These are phyloP conservation scores for Termitomyces sp. DNA, from an alignment of 768 basidiomycete species.

Conservation along the genomic window DNA sequence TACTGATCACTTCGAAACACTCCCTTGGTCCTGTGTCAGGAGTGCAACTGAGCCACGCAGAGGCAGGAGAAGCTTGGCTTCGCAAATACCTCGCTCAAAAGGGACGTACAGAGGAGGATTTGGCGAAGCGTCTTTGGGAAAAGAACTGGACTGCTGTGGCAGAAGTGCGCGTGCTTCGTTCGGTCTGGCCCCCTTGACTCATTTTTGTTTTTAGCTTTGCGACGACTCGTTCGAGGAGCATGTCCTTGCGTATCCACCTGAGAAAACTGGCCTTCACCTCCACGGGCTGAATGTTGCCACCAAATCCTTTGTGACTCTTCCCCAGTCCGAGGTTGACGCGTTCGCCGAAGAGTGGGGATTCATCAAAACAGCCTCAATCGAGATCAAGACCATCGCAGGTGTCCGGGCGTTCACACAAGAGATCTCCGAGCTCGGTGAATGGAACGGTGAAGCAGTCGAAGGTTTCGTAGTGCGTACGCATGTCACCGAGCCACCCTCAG, in stretches of 20 bases:
- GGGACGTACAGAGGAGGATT: constrained; percentile 66
- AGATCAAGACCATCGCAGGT: constrained; percentile 56
- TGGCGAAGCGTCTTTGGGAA: constrained; percentile 75
- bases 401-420: constrained; percentile 73
- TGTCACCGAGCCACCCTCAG: constrained; percentile 43
- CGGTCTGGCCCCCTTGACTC: not conserved
- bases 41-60: constrained; percentile 61
- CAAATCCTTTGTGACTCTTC: constrained; percentile 66
- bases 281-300: constrained; percentile 84
- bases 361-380: constrained; percentile 66
- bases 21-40: constrained; percentile 62
- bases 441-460: constrained; percentile 84
- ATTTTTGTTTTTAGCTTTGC: constrained; percentile 64
- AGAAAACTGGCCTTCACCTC: constrained; percentile 86
- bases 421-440: constrained; percentile 64
- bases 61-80: constrained; percentile 85
- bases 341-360: constrained; percentile 94
- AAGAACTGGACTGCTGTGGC: constrained; percentile 87
- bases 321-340: constrained; percentile 60
- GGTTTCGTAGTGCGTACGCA: constrained; percentile 91
- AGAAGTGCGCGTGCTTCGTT: constrained; percentile 54
- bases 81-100: constrained; percentile 56
- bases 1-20: constrained; percentile 92
- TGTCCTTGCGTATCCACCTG: constrained; percentile 77
- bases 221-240: constrained; percentile 98